A percentile compares a stretch with the other conserved stretches of the same genome.
Evolutionary conservation across 129 eudicot species (phyloP).

Genomic region (Chrysanthemum makinoi): DNA sequence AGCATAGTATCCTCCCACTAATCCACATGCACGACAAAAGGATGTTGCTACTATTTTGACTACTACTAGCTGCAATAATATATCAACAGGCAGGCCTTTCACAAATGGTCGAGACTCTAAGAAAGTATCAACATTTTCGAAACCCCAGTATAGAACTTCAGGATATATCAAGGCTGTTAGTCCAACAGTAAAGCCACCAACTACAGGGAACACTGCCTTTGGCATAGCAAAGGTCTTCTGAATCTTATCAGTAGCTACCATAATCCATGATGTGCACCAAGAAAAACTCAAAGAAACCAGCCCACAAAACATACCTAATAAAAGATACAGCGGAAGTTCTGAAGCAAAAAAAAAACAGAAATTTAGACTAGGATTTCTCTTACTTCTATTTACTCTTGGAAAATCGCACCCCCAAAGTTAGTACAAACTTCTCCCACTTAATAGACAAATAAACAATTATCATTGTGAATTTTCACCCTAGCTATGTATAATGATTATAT

Average conservation of each 20-base stretch:
- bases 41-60: constrained; percentile 80
- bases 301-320: constrained; percentile 85
- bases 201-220: constrained; percentile 58
- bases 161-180: constrained; percentile 67
- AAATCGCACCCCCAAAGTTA: constrained; percentile 4
- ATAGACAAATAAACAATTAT: too few relatives aligned
- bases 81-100: constrained; percentile 62
- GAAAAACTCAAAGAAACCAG: constrained; percentile 71
- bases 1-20: constrained; percentile 97
- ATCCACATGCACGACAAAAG: constrained; percentile 82
- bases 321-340: constrained; percentile 93
- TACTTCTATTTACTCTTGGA: background rate
- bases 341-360: constrained; percentile 32
- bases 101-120: constrained; percentile 54
- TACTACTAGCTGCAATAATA: constrained; percentile 70
- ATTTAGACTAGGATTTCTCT: background rate
- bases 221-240: constrained; percentile 50
- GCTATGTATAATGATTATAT: too few relatives aligned
- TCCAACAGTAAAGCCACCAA: constrained; percentile 85
- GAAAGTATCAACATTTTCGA: too few relatives aligned
- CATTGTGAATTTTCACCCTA: too few relatives aligned
- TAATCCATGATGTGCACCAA: constrained; percentile 80
- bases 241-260: constrained; percentile 39
- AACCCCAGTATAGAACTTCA: too few relatives aligned
- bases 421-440: background rate